Evolutionary conservation across 1,284 basidiomycete genomes (phyloP), one percentile per base, ranked within the genome.

Genomic region (Anthracocystis walkeri): DNA sequence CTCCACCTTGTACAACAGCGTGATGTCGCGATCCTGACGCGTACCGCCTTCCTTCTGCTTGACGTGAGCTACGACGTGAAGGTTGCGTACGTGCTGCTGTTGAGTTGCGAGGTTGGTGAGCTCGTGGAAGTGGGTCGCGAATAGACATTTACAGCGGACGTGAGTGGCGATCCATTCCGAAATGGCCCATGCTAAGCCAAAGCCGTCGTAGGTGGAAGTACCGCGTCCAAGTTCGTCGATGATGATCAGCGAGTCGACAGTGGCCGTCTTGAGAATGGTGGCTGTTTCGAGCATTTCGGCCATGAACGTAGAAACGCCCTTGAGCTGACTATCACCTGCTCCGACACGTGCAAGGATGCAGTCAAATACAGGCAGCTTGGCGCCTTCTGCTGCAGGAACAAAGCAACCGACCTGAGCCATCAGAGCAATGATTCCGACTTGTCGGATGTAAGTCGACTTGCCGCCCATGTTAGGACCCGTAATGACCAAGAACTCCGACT

Each of bases 271-370:
- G 50, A 99, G 89, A 80, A 99, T 99, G 0, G 94, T 95, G 0
- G 97, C 95, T 0, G 95, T 99, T 86, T 96, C 94, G 12, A 96
- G 88, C 97, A 99, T 99, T 87, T 99, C 97, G 3, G 95, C 95
- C 96, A 99, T 99, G 85, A 99, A 99, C 0, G 97, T 99, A 31
- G 94, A 97, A 4, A 99, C 93, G 18, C 96, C 97, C 86, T 98
- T 98, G 46, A 98, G 87, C 85, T 98, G 95, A 85, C 93, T 95
- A 84, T 99, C 97, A 0, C 97, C 97, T 0, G 97, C 97, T 7
- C 97, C 97, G 1, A 99, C 96, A 77, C 97, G 90, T 61, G 96
- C 97, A 4, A 99, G 87, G 54, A 99, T 92, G 16, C 94, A 97
- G 86, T 99, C 97, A 77, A 98, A 99, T 53, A 99, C 90, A 0